Base-by-base conservation (phyloP, 2,329 filamentous ascomycete species). In the Metarhizium album region DNA sequence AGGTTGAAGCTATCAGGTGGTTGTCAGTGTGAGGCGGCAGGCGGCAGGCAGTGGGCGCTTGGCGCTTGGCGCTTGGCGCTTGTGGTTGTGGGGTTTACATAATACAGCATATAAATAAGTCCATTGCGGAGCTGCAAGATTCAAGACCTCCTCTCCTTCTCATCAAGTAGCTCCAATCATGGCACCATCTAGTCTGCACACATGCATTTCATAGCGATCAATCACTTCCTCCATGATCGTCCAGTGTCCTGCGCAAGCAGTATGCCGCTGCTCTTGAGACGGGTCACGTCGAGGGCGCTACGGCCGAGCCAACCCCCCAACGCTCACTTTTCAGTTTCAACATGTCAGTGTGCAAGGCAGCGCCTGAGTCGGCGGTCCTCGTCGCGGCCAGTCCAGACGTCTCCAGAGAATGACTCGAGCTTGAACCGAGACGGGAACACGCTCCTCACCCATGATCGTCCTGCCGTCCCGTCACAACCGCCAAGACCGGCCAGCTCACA, bases 261-360 rank as follows among this genome's bases (percentile, higher is more conserved):
- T 7, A 51, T 52, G 46, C 46, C 47, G 47, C 35, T 48, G 47
- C 35, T 48, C 16, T 9, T 37, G 47, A 42, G 54, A 48, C 51
- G 42, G 14, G 42, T 29, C 13, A 4, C 24, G 18, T 29, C 43
- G 4, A 37, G 31, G 13, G 27, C 20, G n/a, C 42, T 38, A 5
- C 22, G 40, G 40, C 20, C 13, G 37, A 33, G 20, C 14, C 11
- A 14, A n/a, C 20, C 16, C 33, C 4, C n/a, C 9, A 24, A 22
- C 16, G 42, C 42, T 29, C 45, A 48, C 11, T 47, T 55, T 35
- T 55, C 50, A 16, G 46, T n/a, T 29, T 54, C 54, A 29, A n/a
- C 48, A 16, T 18, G 18, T 20, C 53, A 6, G 23, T n/a, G 20
- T 24, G 16, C 50, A 6, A 40, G 53, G 37, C 46, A 46, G n/a